These are phyloP conservation scores for Perkinsus olseni DNA, from an alignment of 169 alveolate genomes.

Conservation along the genomic window DNA sequence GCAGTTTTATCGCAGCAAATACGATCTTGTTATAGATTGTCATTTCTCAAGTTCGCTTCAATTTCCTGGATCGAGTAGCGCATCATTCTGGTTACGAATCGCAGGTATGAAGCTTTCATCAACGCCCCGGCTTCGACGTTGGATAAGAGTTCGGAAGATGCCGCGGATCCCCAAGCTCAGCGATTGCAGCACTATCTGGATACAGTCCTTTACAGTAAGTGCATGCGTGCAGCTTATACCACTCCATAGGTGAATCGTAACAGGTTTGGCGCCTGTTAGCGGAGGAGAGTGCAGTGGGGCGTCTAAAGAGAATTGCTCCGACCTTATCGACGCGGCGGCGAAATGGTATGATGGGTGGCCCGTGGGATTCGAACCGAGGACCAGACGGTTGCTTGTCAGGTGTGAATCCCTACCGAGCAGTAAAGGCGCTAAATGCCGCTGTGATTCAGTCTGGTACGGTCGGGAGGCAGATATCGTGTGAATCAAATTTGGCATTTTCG, in stretches of 20 bases:
- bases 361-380: background rate
- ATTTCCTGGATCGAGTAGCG: background rate
- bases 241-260: background rate
- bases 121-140: background rate
- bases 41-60: no score
- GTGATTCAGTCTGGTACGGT: background rate
- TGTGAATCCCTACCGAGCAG: background rate
- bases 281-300: background rate
- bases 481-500: no score
- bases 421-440: background rate
- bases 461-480: no score
- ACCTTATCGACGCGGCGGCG: background rate
- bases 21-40: background rate
- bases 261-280: background rate
- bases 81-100: no score
- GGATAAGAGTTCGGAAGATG: background rate
- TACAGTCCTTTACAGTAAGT: background rate
- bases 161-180: background rate
- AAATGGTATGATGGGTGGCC: background rate
- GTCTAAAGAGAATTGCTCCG: background rate
- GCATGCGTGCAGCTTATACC: background rate
- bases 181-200: background rate
- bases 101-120: background rate
- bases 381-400: background rate
- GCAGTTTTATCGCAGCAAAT: background rate